A percentile compares a stretch with the other conserved stretches of the same genome.
Conservation (phyloP, 2,329 filamentous ascomycete genomes). For the Penicillium capsulatum region DNA sequence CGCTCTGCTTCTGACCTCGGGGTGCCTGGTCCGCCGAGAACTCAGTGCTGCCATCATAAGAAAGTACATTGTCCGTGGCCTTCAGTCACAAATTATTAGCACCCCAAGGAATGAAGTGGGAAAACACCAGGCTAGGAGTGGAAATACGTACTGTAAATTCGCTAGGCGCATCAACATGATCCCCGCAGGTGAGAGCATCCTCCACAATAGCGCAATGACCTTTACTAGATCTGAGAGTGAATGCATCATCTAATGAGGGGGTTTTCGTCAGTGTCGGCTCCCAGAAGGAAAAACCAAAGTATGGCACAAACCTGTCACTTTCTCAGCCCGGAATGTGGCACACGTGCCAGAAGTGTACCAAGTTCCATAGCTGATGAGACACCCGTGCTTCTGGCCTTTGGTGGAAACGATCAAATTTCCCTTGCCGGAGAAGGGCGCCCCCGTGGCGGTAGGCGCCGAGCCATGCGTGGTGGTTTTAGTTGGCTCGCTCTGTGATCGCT, state of each 20-base stretch:
- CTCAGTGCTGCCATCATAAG: conserved; percentile 32
- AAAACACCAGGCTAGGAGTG: not conserved
- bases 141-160: conserved; percentile 30
- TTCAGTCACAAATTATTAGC: conserved; percentile 8
- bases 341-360: conserved; percentile 67
- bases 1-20: conserved; percentile 34
- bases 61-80: conserved; percentile 32
- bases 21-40: conserved; percentile 40
- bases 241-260: conserved; percentile 28
- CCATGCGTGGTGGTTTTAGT: conserved; percentile 34
- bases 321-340: conserved; percentile 50
- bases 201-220: conserved; percentile 55
- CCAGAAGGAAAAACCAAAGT: not conserved
- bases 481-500: conserved; percentile 42
- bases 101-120: too few relatives aligned
- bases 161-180: conserved; percentile 24
- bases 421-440: conserved; percentile 51
- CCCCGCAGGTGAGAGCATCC: conserved; percentile 54
- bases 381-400: conserved; percentile 47
- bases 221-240: conserved; percentile 57
- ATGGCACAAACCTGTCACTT: conserved; percentile 26
- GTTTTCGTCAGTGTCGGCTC: not conserved
- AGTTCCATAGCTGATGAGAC: conserved; percentile 61
- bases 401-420: conserved; percentile 56
- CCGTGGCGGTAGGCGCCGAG: conserved; percentile 30